phyloP scores from a whole-genome alignment of 2,329 filamentous ascomycete species.

The Pseudophaeomoniella oleicola region DNA sequence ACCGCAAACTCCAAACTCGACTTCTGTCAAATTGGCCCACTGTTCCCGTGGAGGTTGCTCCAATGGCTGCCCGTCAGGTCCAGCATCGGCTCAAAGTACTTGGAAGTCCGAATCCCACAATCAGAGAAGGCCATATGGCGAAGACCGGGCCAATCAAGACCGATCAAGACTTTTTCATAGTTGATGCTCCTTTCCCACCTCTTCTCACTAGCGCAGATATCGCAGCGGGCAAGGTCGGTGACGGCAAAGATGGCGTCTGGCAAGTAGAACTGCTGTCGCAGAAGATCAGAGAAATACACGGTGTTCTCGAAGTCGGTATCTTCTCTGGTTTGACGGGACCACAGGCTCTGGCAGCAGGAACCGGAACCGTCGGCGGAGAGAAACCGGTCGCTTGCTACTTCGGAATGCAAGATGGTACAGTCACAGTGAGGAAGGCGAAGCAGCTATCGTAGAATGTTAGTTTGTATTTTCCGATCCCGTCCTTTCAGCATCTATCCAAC shows the following conservation, averaged over 20 bases:
- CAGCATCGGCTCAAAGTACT: slow-evolving; percentile 56
- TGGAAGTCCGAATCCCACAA: slow-evolving; percentile 54
- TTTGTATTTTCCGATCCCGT: no score
- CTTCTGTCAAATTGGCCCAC: slow-evolving; percentile 64
- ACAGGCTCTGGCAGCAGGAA: slow-evolving; percentile 46
- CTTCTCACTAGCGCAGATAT: slow-evolving; percentile 52
- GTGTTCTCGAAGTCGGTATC: slow-evolving; percentile 82
- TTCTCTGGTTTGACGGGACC: slow-evolving; percentile 72
- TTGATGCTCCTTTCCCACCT: slow-evolving; percentile 77
- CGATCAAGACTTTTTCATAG: slow-evolving; percentile 76
- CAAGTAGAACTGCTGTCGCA: slow-evolving; percentile 62
- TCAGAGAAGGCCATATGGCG: slow-evolving; percentile 57
- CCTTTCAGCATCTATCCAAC: no score
- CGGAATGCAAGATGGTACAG: slow-evolving; percentile 65
- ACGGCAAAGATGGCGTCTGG: slow-evolving; percentile 56
- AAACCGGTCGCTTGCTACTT: slow-evolving; percentile 93
- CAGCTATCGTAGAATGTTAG: neutral
- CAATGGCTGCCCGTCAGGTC: slow-evolving; percentile 65
- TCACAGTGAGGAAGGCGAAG: slow-evolving; percentile 37
- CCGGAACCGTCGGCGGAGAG: slow-evolving; percentile 58
- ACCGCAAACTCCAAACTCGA: slow-evolving; percentile 69
- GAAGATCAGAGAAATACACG: slow-evolving; percentile 65
- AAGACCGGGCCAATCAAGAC: slow-evolving; percentile 77
- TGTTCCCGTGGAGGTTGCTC: slow-evolving; percentile 88
- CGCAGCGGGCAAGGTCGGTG: slow-evolving; percentile 29